A percentile compares a stretch with the other conserved stretches of the same genome.
These are phyloP conservation scores for Agaricales sp. DNA, from an alignment of 1,284 basidiomycete species.

Conservation along the genomic window DNA sequence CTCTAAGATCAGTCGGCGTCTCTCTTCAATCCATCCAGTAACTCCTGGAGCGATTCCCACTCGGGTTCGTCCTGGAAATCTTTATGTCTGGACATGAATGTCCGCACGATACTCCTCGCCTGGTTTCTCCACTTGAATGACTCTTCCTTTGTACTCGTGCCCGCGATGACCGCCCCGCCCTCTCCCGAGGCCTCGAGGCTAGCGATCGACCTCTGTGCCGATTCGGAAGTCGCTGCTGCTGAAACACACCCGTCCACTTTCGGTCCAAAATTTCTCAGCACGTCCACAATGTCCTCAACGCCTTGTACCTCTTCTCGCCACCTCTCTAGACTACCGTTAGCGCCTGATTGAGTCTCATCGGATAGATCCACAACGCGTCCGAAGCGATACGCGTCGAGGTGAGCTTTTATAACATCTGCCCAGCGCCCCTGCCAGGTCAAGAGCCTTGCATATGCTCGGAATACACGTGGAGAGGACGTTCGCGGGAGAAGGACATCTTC, in stretches of 20 bases:
- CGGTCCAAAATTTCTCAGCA: slow-evolving; percentile 76
- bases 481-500: slow-evolving; percentile 72
- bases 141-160: no score
- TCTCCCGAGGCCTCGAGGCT: not conserved
- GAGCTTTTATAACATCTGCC: slow-evolving; percentile 71
- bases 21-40: slow-evolving; percentile 46
- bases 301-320: slow-evolving; percentile 73
- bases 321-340: slow-evolving; percentile 45
- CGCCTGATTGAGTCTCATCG: slow-evolving; percentile 53
- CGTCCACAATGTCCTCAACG: slow-evolving; percentile 76
- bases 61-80: slow-evolving; percentile 85
- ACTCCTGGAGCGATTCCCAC: slow-evolving; percentile 59
- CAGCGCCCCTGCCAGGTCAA: slow-evolving; percentile 62
- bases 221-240: no score
- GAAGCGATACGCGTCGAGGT: slow-evolving; percentile 76
- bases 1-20: slow-evolving; percentile 12
- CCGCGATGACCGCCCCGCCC: no score
- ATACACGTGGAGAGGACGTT: slow-evolving; percentile 68
- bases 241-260: slow-evolving; percentile 45
- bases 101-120: slow-evolving; percentile 79
- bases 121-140: slow-evolving; percentile 76
- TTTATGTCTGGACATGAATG: slow-evolving; percentile 75
- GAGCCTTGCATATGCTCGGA: slow-evolving; percentile 74
- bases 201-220: no score
- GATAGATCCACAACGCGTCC: slow-evolving; percentile 60